Base-by-base conservation (phyloP, 805 yeast species). In the Saturnispora gosingensis region DNA sequence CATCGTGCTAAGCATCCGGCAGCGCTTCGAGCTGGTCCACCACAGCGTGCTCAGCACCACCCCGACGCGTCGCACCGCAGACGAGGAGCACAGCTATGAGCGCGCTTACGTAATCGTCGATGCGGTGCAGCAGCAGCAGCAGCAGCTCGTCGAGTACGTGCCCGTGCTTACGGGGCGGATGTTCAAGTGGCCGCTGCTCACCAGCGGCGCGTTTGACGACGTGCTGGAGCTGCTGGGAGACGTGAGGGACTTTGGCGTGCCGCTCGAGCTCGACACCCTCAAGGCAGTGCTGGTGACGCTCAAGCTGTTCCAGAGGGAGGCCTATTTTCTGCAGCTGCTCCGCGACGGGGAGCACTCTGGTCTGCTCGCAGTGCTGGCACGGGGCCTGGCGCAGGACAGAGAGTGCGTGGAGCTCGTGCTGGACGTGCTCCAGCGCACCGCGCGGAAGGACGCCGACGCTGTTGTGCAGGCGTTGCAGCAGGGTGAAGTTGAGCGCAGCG, bases 161-260 rank as follows among this genome's bases (percentile, higher is more conserved):
- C 52, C 52, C 25, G 25, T 4, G n/a, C 13, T 44, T 5, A 35
- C n/a, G 15, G 32, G 43, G n/a, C 45, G 18, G 13, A 43, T 49
- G 52, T 43, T 49, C 24, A 44, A 49, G 28, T 44, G 48, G 48
- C n/a, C 36, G 4, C 5, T 44, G 22, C 30, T 49, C 18, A 49
- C 52, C 13, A 44, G 52, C 27, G 30, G 8, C 4, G 18, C n/a
- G 6, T 13, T 38, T 4, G 25, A 20, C 4, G 30, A 49, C 20
- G 16, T 49, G 15, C n/a, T 35, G 5, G 16, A 20, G 27, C 18
- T 44, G 3, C 7, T n/a, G 9, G 30, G n/a, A 3, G 48, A 44
- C 8, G 20, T 43, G 30, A 11, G 10, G 2, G 36, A 43, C 3
- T n/a, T 48, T 10, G 9, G 11, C 7, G 10, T 42, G 8, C 16